Evolutionary conservation across 2,329 filamentous ascomycete species (phyloP), one percentile per base, ranked within the genome.

Genomic region (Ophiostoma sp.): DNA sequence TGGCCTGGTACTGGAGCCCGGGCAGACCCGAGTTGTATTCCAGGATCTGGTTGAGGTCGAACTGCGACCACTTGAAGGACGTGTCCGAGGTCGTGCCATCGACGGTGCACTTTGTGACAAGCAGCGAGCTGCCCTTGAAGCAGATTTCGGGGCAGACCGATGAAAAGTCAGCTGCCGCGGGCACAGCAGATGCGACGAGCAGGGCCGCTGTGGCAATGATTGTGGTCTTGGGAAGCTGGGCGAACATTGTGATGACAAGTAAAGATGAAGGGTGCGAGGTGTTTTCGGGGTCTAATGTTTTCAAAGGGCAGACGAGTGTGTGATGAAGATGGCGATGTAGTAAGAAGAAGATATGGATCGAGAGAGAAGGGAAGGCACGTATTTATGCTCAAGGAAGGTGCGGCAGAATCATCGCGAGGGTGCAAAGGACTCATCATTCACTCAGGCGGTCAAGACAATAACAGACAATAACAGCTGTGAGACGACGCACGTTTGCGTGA

Each of bases 1-100:
- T 31, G 13, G 60, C 17, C 35, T 69, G 44, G 35, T 48, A 68
- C 20, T 62, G 13, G 2, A 71, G 57, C 11, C 52, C 20, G 1
- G 44, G 60, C 0, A 65, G 62, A 4, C 62, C 62, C 35, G 48
- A 33, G 27, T 67, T 64, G 62, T 69, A 71, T 1, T 52, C 36
- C 6, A 71, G 36, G 1, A 67, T 31, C 27, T 48, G 20, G 36
- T 69, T 69, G 39, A 69, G 67, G n/a, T 71, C 62, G 11, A 69
- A 39, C 48, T 71, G 44, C 35, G 67, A 62, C 70, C 70, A 71
- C 41, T 27, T 33, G 60, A 35, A 71, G 23, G 11, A 6, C 0
- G 13, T 33, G 27, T 35, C 67, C 2, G 6, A 20, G 13, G 44
- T 2, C 3, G 31, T 31, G 5, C 31, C 54, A 27, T 39, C 23